Conservation (phyloP, 2,329 filamentous ascomycete genomes). For the Elsinoe arachidis region DNA sequence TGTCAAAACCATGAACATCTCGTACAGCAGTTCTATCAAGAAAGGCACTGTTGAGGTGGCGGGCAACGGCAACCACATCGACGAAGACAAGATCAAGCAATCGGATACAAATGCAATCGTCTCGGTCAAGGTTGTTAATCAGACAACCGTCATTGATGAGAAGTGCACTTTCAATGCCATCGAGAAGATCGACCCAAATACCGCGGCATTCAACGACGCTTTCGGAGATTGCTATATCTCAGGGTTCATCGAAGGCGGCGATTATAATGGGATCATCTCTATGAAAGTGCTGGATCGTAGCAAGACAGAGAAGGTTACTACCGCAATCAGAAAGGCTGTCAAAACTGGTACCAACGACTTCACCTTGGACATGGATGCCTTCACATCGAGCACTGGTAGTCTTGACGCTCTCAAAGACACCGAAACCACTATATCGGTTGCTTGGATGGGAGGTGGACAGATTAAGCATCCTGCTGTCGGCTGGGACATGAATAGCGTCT, state of each 20-base stretch:
- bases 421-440: not conserved
- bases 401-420: not conserved
- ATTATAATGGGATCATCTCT: conserved; percentile 9
- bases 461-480: not conserved
- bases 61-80: not conserved
- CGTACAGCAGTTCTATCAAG: not conserved
- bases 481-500: not conserved
- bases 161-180: not conserved
- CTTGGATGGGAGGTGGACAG: not conserved
- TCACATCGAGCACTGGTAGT: not conserved
- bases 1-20: not conserved
- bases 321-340: not conserved
- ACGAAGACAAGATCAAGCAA: conserved; percentile 7
- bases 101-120: conserved; percentile 5
- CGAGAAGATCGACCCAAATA: not conserved
- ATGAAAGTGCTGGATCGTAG: not conserved
- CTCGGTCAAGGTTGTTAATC: conserved; percentile 12
- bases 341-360: not conserved
- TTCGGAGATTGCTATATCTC: conserved; percentile 14
- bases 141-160: not conserved
- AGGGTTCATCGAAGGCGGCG: conserved; percentile 13
- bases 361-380: not conserved
- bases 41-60: not conserved
- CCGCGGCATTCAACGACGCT: conserved; percentile 2
- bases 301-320: not conserved